phyloP scores from a whole-genome alignment of 805 yeast genomes.

The Candida lessepsii region DNA sequence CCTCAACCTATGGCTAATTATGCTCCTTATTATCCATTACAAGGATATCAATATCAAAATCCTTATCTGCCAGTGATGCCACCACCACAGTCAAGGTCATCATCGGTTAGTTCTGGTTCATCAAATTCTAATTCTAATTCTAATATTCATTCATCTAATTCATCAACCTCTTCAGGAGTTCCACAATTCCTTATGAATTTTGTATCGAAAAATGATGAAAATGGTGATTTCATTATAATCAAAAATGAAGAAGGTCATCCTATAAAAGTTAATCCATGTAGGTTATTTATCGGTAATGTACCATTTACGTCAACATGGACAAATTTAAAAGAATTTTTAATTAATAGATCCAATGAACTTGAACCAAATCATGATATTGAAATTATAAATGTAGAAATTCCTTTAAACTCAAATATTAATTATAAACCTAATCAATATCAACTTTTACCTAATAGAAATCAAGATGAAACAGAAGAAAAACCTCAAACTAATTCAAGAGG shows the following conservation, averaged over 20 bases:
- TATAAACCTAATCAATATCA: neutral
- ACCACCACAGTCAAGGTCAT: conserved; percentile 3
- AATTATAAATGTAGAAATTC: conserved; percentile 40
- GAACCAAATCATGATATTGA: conserved; percentile 27
- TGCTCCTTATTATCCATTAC: neutral
- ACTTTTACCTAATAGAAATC: neutral
- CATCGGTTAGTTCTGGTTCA: conserved; percentile 3
- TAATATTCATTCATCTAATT: neutral
- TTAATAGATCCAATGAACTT: conserved; percentile 21
- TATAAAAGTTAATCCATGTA: conserved; percentile 39
- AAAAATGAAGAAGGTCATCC: conserved; percentile 25
- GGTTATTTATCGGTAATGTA: conserved; percentile 56
- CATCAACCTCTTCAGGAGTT: conserved; percentile 14
- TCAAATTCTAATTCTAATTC: conserved; percentile 1
- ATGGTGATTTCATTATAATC: conserved; percentile 16
- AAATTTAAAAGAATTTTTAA: conserved; percentile 29
- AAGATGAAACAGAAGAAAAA: neutral
- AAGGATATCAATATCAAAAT: neutral
- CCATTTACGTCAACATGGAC: conserved; percentile 47
- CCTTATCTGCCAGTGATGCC: neutral
- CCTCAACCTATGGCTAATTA: neutral
- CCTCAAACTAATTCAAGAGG: conserved; percentile 39
- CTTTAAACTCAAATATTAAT: conserved; percentile 28
- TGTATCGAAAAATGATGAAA: conserved; percentile 13
- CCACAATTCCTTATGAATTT: conserved; percentile 30